Base-by-base conservation (phyloP, 2,329 filamentous ascomycete genomes). In the Rutstroemia sp. region DNA sequence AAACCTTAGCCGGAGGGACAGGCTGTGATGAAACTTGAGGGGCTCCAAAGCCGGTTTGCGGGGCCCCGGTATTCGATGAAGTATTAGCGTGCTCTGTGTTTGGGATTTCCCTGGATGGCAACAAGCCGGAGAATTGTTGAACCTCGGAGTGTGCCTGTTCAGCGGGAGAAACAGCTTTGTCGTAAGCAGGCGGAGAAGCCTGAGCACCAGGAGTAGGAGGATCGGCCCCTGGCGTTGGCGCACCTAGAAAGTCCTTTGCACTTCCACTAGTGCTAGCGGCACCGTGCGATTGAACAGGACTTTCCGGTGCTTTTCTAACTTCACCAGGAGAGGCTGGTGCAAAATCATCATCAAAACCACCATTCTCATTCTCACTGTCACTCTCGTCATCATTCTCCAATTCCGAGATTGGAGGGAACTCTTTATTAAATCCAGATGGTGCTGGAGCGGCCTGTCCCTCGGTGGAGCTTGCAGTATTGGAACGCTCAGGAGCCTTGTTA, bases 361-460 rank as follows among this genome's bases (percentile, higher is more conserved):
- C 90, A 49, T 82, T 81, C 49, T 90, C 88, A 58, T 83, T 88
- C 54, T 85, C 86, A 30, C 86, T 87, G 58, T 95, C 90, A 30
- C 88, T 92, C n/a, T 95, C 87, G 23, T 92, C 89, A 57, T 92
- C 87, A 30, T 83, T 80, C 60, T 88, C 87, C 57, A 96, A 74
- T 69, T 92, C 90, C n/a, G 87, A 85, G 59, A 97, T 96, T 0
- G 92, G 94, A 34, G 94, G 94, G 68, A 97, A 97, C 69, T 97
- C 94, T 21, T 83, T 79, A 67, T 85, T 80, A 65, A 89, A 87
- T 44, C 71, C 74, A 54, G 72, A 75, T 2, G 79, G 70, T 19
- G 75, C 74, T 2, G 73, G 67, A 59, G 79, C 79, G 39, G 71
- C 67, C 41, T 8, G 18, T 18, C 44, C 75, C 18, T 72, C 65